phyloP scores from a whole-genome alignment of 768 basidiomycete genomes.

The Collybia sp. region DNA sequence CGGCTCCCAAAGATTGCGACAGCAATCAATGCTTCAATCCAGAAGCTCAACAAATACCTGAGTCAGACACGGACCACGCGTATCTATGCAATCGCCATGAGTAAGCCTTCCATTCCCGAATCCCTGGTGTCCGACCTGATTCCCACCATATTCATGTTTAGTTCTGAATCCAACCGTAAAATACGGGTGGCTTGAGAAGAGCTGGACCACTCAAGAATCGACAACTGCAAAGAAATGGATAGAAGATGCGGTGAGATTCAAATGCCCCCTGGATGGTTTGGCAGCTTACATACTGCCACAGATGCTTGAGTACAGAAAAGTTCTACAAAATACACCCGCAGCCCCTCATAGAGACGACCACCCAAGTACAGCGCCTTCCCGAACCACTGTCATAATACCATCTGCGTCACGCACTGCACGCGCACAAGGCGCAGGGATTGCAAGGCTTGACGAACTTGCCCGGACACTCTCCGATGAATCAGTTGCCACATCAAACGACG shows the following conservation, averaged over 20 bases:
- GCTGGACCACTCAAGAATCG: neutral
- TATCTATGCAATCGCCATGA: constrained; percentile 13
- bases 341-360: too few relatives aligned
- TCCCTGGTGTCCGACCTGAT: neutral
- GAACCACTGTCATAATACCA: neutral
- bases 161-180: constrained; percentile 13
- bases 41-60: constrained; percentile 15
- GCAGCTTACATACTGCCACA: too few relatives aligned
- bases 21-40: constrained; percentile 9
- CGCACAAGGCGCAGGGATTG: neutral
- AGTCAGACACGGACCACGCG: constrained; percentile 7
- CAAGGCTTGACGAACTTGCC: neutral
- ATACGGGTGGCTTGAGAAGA: constrained; percentile 4
- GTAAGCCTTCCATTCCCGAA: constrained; percentile 4
- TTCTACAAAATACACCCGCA: neutral
- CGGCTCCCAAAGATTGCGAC: constrained; percentile 7
- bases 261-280: too few relatives aligned
- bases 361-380: too few relatives aligned
- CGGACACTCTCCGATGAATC: neutral
- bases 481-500: too few relatives aligned
- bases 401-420: neutral
- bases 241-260: constrained; percentile 1
- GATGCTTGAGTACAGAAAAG: constrained; percentile 3
- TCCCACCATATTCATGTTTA: neutral
- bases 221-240: constrained; percentile 2